A percentile compares a stretch with the other conserved stretches of the same genome.
These are phyloP conservation scores for Adansonia digitata DNA, from an alignment of 345 rosid species.

Conservation along the genomic window DNA sequence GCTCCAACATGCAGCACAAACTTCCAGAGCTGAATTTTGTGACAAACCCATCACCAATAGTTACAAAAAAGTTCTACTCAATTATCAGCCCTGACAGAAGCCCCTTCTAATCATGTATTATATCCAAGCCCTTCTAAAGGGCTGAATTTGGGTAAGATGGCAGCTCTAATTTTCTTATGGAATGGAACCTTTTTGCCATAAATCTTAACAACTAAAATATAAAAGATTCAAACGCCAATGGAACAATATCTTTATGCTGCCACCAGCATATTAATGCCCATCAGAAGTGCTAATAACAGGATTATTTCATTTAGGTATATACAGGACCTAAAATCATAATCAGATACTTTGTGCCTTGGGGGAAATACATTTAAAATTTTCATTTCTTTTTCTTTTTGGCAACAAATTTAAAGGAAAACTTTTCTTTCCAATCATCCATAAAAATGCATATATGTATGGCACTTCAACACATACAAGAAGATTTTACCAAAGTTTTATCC, in stretches of 20 bases:
- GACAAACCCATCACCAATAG: background rate
- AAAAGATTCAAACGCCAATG: background rate
- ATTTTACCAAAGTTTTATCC: background rate
- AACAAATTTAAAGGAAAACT: background rate
- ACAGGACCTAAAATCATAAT: background rate
- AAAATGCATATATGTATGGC: background rate
- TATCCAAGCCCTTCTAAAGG: background rate
- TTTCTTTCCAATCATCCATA: background rate
- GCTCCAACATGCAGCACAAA: background rate
- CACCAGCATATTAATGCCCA: background rate
- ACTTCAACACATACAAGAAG: background rate
- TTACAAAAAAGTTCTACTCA: background rate
- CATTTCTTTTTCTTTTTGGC: background rate
- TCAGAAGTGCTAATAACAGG: background rate
- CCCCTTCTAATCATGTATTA: background rate
- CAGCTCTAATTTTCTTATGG: background rate
- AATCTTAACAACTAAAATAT: background rate
- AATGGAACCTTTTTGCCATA: background rate
- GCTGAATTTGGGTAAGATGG: background rate
- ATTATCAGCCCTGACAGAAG: background rate
- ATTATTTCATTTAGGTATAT: background rate
- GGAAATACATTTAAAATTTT: background rate
- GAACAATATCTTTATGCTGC: background rate
- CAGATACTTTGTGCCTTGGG: background rate
- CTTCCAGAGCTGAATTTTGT: background rate